Conservation (phyloP, 2,329 filamentous ascomycete genomes). For the Simplicillium aogashimaense region DNA sequence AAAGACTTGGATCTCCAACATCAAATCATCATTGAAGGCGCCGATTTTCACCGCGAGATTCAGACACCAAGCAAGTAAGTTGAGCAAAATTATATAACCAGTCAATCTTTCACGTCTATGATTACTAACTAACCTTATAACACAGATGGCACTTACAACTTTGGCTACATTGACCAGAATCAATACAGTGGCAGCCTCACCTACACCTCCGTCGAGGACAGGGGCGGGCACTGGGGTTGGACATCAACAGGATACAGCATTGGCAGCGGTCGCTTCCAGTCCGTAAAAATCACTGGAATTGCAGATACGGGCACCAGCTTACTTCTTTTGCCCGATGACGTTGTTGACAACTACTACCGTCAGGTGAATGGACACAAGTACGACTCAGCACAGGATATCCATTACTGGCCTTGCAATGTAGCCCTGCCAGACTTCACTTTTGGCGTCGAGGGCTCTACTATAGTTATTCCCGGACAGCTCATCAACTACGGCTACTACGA, state of each 20-base stretch:
- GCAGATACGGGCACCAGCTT: constrained; percentile 65
- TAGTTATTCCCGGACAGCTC: constrained; percentile 22
- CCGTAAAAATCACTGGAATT: constrained; percentile 37
- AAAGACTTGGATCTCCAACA: constrained; percentile 31
- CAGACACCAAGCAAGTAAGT: no score
- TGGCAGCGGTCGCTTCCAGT: constrained; percentile 19
- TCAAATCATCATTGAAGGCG: constrained; percentile 9
- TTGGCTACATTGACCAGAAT: constrained; percentile 39
- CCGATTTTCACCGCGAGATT: constrained; percentile 26
- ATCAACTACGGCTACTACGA: constrained; percentile 22
- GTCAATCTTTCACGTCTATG: no score
- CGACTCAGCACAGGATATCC: constrained; percentile 38
- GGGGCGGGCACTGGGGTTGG: constrained; percentile 53
- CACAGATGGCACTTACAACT: constrained; percentile 25
- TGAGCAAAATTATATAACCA: no score
- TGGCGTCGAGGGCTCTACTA: constrained; percentile 20
- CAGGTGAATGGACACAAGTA: constrained; percentile 40
- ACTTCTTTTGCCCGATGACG: constrained; percentile 41
- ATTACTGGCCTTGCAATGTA: constrained; percentile 46
- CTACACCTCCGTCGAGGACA: constrained; percentile 41
- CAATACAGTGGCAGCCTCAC: constrained; percentile 46
- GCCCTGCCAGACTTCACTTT: constrained; percentile 33
- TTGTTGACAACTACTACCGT: constrained; percentile 50
- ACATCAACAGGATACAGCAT: constrained; percentile 44
- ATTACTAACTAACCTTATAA: no score